Evolutionary conservation across 148 eudicot genomes (phyloP), one percentile per base, ranked within the genome.

Genomic region (Beta vulgaris): DNA sequence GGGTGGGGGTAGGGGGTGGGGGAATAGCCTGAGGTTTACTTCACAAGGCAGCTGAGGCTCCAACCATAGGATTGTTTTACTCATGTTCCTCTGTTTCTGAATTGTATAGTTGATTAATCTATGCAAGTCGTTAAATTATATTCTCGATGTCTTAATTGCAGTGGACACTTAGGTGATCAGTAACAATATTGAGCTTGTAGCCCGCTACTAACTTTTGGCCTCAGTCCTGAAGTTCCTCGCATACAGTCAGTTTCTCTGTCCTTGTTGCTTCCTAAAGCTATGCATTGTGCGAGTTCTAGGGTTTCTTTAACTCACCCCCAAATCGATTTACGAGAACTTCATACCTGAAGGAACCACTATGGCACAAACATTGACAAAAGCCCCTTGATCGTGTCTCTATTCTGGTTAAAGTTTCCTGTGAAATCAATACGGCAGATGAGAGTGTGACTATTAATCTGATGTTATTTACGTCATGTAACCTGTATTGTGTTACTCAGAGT

Each of bases 341-440:
- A 60, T 61, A 59, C 62, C 34, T 59, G 31, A 34, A 35, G 26
- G 31, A 61, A 25, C 40, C 23, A 57, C 39, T 44, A 28, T 53
- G 31, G 35, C 42, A 60, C 48, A 53, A 49, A 28, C 42, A 18
- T 46, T n/a, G 16, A 48, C 25, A 49, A 29, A 57, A 15, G 10
- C 44, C 67, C n/a, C 16, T 42, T 77, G 67, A 54, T 44, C 59
- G 54, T 13, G 21, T n/a, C 2, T n/a, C 43, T 36, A 40, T 57
- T 72, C 64, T 62, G 39, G 26, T 78, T 36, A 70, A 2, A 39
- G 43, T 39, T 46, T 63, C 13, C 21, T 73, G 19, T 65, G 29
- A 36, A 64, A 68, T 8, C 46, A 19, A 12, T 44, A 72, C 12
- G 42, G 62, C 13, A 8, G 31, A 16, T 54, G 67, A 44, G 40